A percentile compares a stretch with the other conserved stretches of the same genome.
Conservation (phyloP, 192 early-diverging fungal species). For the Diversispora epigaea region DNA sequence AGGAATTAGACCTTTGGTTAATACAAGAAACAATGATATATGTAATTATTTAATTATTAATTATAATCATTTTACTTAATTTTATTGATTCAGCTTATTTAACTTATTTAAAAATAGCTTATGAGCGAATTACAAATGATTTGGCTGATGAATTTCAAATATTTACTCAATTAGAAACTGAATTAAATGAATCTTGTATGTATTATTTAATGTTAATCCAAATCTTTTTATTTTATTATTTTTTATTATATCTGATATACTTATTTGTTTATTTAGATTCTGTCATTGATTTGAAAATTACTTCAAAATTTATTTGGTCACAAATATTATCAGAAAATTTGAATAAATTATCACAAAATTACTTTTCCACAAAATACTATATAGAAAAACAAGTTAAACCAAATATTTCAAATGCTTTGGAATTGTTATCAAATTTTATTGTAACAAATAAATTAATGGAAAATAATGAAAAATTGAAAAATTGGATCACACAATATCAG, state of each 20-base stretch:
- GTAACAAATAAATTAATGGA: constrained; percentile 9
- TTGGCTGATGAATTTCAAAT: constrained; percentile 43
- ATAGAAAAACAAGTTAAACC: constrained; percentile 56
- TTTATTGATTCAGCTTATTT: not conserved
- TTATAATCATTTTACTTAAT: not conserved
- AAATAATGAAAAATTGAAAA: constrained; percentile 37
- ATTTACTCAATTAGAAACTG: constrained; percentile 50
- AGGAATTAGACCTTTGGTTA: constrained; percentile 52
- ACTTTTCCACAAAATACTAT: constrained; percentile 65
- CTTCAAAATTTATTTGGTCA: constrained; percentile 65
- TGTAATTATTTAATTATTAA: not conserved
- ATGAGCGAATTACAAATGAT: constrained; percentile 32
- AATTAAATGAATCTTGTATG: constrained; percentile 49
- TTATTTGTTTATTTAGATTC: constrained; percentile 3
- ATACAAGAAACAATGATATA: constrained; percentile 33
- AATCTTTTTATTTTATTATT: not conserved
- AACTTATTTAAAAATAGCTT: not conserved
- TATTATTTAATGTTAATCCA: not conserved
- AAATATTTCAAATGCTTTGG: constrained; percentile 52
- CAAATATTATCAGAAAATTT: constrained; percentile 67
- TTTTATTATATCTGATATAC: not conserved
- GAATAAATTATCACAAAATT: constrained; percentile 54
- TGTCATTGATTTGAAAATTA: constrained; percentile 25
- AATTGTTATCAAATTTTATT: constrained; percentile 39
- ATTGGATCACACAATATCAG: constrained; percentile 49